Evolutionary conservation across 305 asterid genomes (phyloP).

Genomic region (Solanum aculeatissimum): DNA sequence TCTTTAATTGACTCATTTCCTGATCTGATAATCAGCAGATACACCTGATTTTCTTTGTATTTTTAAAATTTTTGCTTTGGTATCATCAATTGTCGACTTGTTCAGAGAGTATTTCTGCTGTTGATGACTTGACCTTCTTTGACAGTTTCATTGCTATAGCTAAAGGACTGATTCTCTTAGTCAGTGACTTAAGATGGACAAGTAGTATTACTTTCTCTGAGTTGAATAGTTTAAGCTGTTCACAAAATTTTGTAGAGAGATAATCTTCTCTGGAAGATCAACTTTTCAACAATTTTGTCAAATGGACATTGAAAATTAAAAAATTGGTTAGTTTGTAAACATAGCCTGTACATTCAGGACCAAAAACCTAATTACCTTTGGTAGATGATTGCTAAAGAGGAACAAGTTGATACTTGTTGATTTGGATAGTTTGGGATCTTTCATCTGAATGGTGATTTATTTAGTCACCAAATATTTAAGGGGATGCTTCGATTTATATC

Average conservation of each 20-base stretch:
- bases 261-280: background rate
- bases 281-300: background rate
- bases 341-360: background rate
- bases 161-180: background rate
- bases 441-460: background rate
- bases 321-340: background rate
- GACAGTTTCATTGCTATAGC: background rate
- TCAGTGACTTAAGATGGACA: background rate
- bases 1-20: background rate
- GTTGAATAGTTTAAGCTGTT: background rate
- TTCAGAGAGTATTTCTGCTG: background rate
- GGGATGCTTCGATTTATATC: background rate
- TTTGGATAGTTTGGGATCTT: background rate
- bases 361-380: background rate
- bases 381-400: background rate
- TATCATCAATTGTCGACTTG: background rate
- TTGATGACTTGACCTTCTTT: background rate
- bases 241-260: background rate
- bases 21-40: background rate
- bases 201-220: background rate
- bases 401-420: background rate
- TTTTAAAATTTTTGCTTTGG: background rate
- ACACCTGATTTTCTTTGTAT: background rate
- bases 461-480: background rate
- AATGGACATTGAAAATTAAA: background rate